Conservation (phyloP, 345 rosid species). For the Gossypium stocksii region DNA sequence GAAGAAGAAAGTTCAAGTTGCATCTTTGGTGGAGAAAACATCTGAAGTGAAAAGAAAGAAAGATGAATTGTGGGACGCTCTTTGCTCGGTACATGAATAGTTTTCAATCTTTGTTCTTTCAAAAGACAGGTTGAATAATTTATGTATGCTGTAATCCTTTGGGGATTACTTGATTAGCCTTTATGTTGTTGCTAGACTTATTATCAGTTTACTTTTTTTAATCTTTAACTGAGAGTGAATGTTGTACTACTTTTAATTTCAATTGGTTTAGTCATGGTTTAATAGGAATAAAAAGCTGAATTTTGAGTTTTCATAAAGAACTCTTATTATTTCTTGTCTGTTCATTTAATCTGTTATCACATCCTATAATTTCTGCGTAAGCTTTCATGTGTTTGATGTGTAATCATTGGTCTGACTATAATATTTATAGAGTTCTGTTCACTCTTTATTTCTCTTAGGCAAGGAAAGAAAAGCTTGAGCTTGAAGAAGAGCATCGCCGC, state of each 20-base stretch:
- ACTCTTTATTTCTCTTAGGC: slow-evolving; percentile 45
- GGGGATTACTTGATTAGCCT: background rate
- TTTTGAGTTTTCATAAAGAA: background rate
- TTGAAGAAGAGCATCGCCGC: slow-evolving; percentile 48
- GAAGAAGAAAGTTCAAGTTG: slow-evolving; percentile 74
- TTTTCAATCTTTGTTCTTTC: slow-evolving; percentile 14
- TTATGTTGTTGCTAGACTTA: background rate
- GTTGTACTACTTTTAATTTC: background rate
- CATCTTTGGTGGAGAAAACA: slow-evolving; percentile 59
- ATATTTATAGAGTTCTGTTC: background rate
- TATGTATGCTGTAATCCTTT: background rate
- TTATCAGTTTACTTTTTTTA: background rate
- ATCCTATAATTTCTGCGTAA: background rate
- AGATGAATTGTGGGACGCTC: slow-evolving; percentile 49
- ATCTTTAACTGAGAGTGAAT: background rate
- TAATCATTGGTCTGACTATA: background rate
- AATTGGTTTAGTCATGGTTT: background rate
- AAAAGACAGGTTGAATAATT: background rate
- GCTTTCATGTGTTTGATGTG: background rate
- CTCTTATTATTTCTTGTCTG: background rate
- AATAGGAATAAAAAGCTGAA: background rate
- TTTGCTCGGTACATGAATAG: slow-evolving; percentile 50
- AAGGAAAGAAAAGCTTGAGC: slow-evolving; percentile 51
- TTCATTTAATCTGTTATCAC: background rate
- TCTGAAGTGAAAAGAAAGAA: slow-evolving; percentile 63